Evolutionary conservation across 208 protist genomes (phyloP), one percentile per base, ranked within the genome.

Genomic region (Leishmania arabica): DNA sequence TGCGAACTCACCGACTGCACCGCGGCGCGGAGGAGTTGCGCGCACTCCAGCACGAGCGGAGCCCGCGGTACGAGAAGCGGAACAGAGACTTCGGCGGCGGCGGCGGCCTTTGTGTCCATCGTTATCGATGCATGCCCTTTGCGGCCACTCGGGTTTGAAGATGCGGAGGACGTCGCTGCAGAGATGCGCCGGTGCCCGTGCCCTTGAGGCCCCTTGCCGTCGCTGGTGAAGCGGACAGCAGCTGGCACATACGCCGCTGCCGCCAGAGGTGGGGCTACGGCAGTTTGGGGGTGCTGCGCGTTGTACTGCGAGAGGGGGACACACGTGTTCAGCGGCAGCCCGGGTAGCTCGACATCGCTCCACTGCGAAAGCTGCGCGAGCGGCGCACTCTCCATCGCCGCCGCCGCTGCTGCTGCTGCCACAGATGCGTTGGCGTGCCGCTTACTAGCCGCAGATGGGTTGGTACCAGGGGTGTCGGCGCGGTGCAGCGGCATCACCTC

Each of bases 251-350:
- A 91, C 42, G 84, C 75, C 53, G 83, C 64, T 27, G 81, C 89
- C 37, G 84, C 71, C 24, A 83, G 60, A 19, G 84, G 82, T 11
- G 80, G 45, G 13, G 74, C 17, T 21, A 93, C 66, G 0, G 81
- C 77, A 49, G 74, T 84, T 19, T 85, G 54, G 34, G 93, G 90
- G 86, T 95, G 89, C 49, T 79, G 75, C 27, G 83, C 77, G 84
- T 91, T 93, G 86, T 94, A 94, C 79, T 83, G 72, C 56, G 86
- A 77, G 40, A 96, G 87, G 40, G 91, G 90, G 31, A 75, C 75
- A 78, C 92, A 92, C 31, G 62, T 81, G 75, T 82, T 85, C 42
- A 95, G 89, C 51, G 87, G 86, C 49, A 95, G 88, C 19, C 88
- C 86, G 21, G 81, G 83, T 47, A 95, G 86, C 72, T 95, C 92